Percentiles rank a stretch among this genome's conserved stretches.
Conservation (phyloP, 169 alveolate species). For the Perkinsus marinus region DNA sequence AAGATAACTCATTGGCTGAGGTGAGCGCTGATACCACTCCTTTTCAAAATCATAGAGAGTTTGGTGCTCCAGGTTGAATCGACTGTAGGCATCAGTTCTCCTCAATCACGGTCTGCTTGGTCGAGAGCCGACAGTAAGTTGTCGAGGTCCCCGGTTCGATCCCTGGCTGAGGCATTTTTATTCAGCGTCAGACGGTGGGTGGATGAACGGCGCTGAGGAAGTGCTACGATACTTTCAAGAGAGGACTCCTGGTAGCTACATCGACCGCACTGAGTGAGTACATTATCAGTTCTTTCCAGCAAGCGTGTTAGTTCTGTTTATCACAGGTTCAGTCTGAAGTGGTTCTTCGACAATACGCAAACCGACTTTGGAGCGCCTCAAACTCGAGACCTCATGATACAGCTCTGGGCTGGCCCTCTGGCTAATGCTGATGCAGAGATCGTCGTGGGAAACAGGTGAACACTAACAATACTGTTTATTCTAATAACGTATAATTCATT, state of each 20-base stretch:
- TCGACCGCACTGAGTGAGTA: constrained; percentile 6
- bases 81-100: background rate
- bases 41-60: background rate
- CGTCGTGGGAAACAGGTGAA: background rate
- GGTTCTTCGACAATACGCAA: constrained; percentile 19
- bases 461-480: background rate
- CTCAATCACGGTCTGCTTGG: background rate
- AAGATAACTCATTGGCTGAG: background rate
- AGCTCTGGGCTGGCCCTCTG: constrained; percentile 23
- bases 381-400: constrained; percentile 14
- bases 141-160: background rate
- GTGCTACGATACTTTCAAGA: constrained; percentile 13
- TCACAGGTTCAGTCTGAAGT: background rate
- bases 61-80: background rate
- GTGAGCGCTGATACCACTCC: background rate
- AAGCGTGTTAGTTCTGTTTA: no score
- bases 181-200: background rate
- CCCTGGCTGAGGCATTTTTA: background rate
- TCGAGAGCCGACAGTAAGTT: background rate
- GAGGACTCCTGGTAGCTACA: constrained; percentile 20
- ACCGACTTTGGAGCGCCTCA: constrained; percentile 15
- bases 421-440: constrained; percentile 17
- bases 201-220: constrained; percentile 2
- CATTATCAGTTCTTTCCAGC: no score
- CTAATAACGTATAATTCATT: no score